Percentiles rank a stretch among this genome's conserved stretches.
Conservation (phyloP, 225 moss, liverwort and hornwort genomes). For the Physcomitrium patens region DNA sequence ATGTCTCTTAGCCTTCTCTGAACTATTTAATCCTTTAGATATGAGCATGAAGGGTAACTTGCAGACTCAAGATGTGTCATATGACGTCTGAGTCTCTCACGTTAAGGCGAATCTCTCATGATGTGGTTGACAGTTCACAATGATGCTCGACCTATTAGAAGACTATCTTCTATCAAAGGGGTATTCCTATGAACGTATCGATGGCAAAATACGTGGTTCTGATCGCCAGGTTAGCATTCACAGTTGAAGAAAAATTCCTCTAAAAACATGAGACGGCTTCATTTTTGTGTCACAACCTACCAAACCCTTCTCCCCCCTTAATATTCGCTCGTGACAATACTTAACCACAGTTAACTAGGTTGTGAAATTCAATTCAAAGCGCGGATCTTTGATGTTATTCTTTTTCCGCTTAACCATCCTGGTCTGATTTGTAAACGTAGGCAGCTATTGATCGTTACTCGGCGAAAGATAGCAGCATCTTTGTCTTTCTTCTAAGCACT, state of each 20-base stretch:
- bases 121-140: slow-evolving; percentile 68
- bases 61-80: background rate
- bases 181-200: slow-evolving; percentile 77
- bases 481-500: slow-evolving; percentile 83
- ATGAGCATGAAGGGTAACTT: background rate
- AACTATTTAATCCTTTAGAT: background rate
- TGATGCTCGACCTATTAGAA: slow-evolving; percentile 86
- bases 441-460: slow-evolving; percentile 89
- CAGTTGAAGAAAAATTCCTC: background rate
- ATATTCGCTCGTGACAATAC: background rate
- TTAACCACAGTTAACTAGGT: background rate
- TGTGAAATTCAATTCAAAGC: background rate
- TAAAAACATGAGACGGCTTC: background rate
- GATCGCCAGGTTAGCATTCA: slow-evolving; percentile 62
- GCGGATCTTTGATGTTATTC: background rate
- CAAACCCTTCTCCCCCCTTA: background rate
- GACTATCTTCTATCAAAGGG: slow-evolving; percentile 68
- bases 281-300: background rate
- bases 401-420: slow-evolving; percentile 9
- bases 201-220: slow-evolving; percentile 75
- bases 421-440: slow-evolving; percentile 37
- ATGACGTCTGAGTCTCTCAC: slow-evolving; percentile 6
- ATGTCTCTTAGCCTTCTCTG: background rate
- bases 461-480: slow-evolving; percentile 71
- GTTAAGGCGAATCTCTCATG: background rate